Percentiles rank a stretch among this genome's conserved stretches.
phyloP scores from a whole-genome alignment of 139 green algal genomes.

The Chlamydomonas eustigma region DNA sequence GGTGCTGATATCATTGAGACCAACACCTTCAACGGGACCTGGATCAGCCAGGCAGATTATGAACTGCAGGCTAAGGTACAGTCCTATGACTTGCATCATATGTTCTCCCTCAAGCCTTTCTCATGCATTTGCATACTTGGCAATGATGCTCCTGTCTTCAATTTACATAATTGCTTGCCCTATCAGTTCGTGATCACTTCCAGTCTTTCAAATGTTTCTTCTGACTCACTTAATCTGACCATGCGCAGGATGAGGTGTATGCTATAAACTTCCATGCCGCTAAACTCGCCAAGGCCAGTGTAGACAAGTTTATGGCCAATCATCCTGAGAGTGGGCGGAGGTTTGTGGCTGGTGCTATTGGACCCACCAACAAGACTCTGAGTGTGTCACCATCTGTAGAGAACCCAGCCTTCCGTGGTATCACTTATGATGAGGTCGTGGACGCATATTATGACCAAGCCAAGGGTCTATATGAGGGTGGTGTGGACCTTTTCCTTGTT shows the following conservation, averaged over 20 bases:
- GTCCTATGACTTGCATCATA: no score
- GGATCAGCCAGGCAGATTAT: slow-evolving; percentile 92
- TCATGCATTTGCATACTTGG: no score
- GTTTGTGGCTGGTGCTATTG: slow-evolving; percentile 93
- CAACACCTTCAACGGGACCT: slow-evolving; percentile 98
- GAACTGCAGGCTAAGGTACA: slow-evolving; percentile 72
- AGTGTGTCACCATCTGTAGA: slow-evolving; percentile 93
- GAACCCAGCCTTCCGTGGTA: slow-evolving; percentile 91
- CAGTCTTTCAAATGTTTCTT: no score
- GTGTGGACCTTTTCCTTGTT: slow-evolving; percentile 94
- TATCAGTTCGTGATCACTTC: no score
- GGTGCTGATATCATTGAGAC: slow-evolving; percentile 98
- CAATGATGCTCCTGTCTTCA: no score
- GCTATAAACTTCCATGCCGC: slow-evolving; percentile 88
- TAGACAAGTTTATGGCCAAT: slow-evolving; percentile 65
- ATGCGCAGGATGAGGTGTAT: slow-evolving; percentile 64
- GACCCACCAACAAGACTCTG: slow-evolving; percentile 96
- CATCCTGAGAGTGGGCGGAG: slow-evolving; percentile 70
- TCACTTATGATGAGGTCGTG: slow-evolving; percentile 96
- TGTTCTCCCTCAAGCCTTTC: no score
- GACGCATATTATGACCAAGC: slow-evolving; percentile 91
- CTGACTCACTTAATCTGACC: no score
- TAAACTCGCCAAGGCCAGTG: slow-evolving; percentile 77
- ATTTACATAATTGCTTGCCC: no score
- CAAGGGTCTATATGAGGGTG: slow-evolving; percentile 78